A percentile compares a stretch with the other conserved stretches of the same genome.
Evolutionary conservation across 202 grass and related monocot genomes (phyloP).

Genomic region (Sporobolus alterniflorus): DNA sequence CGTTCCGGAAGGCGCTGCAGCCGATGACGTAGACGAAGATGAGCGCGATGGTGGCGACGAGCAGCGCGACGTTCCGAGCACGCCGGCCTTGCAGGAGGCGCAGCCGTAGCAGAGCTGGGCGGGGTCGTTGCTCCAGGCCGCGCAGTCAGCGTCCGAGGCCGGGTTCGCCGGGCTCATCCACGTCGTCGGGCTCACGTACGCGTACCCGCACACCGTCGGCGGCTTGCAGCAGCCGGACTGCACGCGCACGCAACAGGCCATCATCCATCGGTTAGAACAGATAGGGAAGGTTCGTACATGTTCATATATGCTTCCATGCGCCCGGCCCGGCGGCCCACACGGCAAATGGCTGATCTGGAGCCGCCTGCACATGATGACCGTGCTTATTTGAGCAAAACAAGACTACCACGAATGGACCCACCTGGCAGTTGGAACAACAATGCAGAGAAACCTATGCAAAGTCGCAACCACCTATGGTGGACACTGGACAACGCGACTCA

Average conservation of each 20-base stretch:
- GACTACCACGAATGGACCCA: neutral
- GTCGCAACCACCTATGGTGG: neutral
- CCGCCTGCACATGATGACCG: neutral
- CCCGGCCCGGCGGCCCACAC: slow-evolving; percentile 40
- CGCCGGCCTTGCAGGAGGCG: slow-evolving; percentile 74
- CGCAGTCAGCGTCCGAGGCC: slow-evolving; percentile 65
- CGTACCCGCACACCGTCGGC: slow-evolving; percentile 73
- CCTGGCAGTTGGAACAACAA: neutral
- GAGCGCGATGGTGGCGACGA: slow-evolving; percentile 66
- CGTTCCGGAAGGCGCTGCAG: slow-evolving; percentile 88
- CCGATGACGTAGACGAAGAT: slow-evolving; percentile 81
- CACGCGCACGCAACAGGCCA: neutral
- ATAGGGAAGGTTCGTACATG: neutral
- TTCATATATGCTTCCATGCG: neutral
- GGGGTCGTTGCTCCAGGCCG: slow-evolving; percentile 77
- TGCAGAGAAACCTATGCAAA: neutral
- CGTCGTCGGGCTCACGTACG: slow-evolving; percentile 66
- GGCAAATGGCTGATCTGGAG: slow-evolving; percentile 14
- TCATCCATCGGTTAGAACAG: neutral
- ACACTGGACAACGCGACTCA: neutral
- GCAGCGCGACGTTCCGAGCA: slow-evolving; percentile 66
- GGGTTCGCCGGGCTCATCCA: slow-evolving; percentile 70
- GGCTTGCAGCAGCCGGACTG: slow-evolving; percentile 91
- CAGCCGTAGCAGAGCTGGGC: slow-evolving; percentile 73
- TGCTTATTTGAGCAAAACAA: too few species aligned